Conservation (phyloP, 2,329 filamentous ascomycete species). For the Cercospora berteroae region DNA sequence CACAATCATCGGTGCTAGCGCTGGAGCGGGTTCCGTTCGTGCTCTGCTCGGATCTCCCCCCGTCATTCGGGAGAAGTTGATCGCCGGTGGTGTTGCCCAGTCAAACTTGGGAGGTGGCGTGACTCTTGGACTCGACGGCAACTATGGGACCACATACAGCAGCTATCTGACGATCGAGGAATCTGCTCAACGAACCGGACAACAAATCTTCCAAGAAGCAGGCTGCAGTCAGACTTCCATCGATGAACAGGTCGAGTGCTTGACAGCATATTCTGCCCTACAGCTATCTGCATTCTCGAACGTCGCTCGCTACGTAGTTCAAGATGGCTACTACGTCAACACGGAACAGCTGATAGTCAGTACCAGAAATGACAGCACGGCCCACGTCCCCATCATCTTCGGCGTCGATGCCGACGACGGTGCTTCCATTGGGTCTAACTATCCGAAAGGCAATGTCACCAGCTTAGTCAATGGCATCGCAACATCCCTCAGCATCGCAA, state of each 20-base stretch:
- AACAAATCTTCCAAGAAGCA: conserved; percentile 52
- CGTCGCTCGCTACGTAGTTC: conserved; percentile 54
- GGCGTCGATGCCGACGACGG: conserved; percentile 57
- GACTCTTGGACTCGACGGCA: conserved; percentile 54
- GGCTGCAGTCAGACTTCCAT: conserved; percentile 52
- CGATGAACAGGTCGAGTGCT: conserved; percentile 53
- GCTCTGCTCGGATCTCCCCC: conserved; percentile 54
- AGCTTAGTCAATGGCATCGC: conserved; percentile 46
- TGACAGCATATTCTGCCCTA: conserved; percentile 49
- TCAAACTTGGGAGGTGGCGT: conserved; percentile 58
- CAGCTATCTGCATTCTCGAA: conserved; percentile 44
- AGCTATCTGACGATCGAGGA: conserved; percentile 58
- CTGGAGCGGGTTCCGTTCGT: conserved; percentile 57
- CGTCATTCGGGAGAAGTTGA: conserved; percentile 46
- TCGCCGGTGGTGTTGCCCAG: conserved; percentile 49
- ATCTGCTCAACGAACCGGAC: conserved; percentile 50
- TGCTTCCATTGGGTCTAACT: conserved; percentile 51
- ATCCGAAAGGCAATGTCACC: conserved; percentile 46
- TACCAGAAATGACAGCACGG: conserved; percentile 44
- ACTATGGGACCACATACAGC: conserved; percentile 59
- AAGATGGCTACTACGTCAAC: conserved; percentile 58
- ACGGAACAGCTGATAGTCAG: conserved; percentile 50
- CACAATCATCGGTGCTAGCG: conserved; percentile 50
- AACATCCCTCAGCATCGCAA: conserved; percentile 47
- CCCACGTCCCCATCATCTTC: conserved; percentile 57